Percentiles rank a stretch among this genome's conserved stretches.
These are phyloP conservation scores for Aspergillus heteromorphus DNA, from an alignment of 495 filamentous ascomycete species.

Conservation along the genomic window DNA sequence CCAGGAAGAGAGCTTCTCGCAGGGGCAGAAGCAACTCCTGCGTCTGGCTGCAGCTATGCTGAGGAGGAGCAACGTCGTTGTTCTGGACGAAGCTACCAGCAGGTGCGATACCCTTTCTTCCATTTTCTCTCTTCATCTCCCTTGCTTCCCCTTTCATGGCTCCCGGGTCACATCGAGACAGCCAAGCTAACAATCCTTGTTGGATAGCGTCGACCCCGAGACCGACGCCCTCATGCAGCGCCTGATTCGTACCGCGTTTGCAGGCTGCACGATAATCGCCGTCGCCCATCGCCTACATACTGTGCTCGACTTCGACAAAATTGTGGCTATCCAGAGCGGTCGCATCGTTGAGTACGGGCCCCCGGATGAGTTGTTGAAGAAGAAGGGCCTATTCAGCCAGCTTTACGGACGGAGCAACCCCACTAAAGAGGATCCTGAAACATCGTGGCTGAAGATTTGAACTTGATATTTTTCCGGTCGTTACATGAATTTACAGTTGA, in stretches of 20 bases:
- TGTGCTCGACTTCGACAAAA: constrained; percentile 17
- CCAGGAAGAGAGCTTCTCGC: not conserved
- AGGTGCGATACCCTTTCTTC: not conserved
- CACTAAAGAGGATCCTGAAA: not conserved
- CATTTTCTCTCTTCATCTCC: not conserved
- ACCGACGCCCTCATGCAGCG: not conserved
- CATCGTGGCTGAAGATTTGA: not conserved
- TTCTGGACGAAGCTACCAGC: not conserved
- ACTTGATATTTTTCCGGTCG: not conserved
- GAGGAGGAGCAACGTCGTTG: not conserved
- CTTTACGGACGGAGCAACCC: not conserved
- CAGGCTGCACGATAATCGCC: constrained; percentile 13
- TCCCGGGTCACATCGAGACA: too few relatives aligned
- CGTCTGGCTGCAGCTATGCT: not conserved
- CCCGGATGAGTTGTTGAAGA: not conserved
- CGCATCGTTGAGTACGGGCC: constrained; percentile 10
- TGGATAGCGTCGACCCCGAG: not conserved
- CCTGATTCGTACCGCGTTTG: not conserved
- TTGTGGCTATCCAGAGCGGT: constrained; percentile 15
- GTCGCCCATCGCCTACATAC: constrained; percentile 18
- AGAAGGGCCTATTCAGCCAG: not conserved
- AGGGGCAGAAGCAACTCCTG: not conserved
- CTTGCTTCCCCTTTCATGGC: too few relatives aligned
- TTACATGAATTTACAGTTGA: too few relatives aligned
- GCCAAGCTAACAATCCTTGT: too few relatives aligned